phyloP scores from a whole-genome alignment of 176 grass and related monocot genomes.

The Paspalum notatum region DNA sequence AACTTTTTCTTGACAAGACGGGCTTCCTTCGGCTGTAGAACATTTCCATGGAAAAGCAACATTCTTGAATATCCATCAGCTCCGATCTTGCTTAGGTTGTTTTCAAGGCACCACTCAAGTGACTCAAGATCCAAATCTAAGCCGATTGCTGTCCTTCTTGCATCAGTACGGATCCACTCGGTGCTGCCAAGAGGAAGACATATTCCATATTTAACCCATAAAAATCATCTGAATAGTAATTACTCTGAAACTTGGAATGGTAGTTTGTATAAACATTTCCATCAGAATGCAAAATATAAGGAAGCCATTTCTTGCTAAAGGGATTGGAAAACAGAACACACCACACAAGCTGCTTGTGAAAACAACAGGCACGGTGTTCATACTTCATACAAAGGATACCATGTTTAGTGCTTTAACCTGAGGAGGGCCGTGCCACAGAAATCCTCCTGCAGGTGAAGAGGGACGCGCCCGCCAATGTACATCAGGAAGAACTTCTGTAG shows the following conservation, averaged over 20 bases:
- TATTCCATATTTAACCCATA: too few species aligned
- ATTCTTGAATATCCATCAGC: slow-evolving; percentile 79
- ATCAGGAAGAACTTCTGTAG: slow-evolving; percentile 90
- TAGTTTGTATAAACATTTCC: too few species aligned
- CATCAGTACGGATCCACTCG: slow-evolving; percentile 77
- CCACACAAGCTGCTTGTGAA: background rate
- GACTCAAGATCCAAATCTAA: slow-evolving; percentile 92
- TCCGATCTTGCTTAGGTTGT: slow-evolving; percentile 73
- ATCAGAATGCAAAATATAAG: too few species aligned
- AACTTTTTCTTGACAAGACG: slow-evolving; percentile 49
- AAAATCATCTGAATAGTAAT: too few species aligned
- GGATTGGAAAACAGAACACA: background rate
- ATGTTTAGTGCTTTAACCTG: slow-evolving; percentile 54
- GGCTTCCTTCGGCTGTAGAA: slow-evolving; percentile 63
- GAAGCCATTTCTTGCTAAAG: slow-evolving; percentile 2
- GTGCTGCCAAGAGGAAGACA: slow-evolving; percentile 40
- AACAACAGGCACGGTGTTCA: background rate
- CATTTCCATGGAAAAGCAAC: slow-evolving; percentile 89
- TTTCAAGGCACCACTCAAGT: slow-evolving; percentile 91
- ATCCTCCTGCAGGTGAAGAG: slow-evolving; percentile 87
- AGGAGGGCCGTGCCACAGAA: slow-evolving; percentile 94
- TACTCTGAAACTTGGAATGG: too few species aligned
- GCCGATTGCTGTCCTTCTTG: slow-evolving; percentile 69
- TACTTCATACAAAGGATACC: background rate
- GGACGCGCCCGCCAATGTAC: slow-evolving; percentile 74